A percentile compares a stretch with the other conserved stretches of the same genome.
Evolutionary conservation across 2,329 filamentous ascomycete species (phyloP).

Genomic region (Cadophora sp.): DNA sequence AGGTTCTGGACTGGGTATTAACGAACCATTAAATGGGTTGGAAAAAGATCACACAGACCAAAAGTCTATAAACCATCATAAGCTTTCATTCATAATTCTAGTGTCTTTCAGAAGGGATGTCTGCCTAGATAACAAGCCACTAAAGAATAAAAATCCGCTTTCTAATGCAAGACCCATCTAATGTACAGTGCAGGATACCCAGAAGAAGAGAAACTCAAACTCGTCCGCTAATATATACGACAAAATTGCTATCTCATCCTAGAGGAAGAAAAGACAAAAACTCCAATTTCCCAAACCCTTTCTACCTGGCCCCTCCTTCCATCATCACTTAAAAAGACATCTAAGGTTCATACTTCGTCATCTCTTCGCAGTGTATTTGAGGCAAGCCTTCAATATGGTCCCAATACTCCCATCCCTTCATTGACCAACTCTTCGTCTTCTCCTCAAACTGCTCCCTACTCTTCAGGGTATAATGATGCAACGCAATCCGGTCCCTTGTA

Average conservation of each 20-base stretch:
- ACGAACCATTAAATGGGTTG: not conserved
- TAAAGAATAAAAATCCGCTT: not conserved
- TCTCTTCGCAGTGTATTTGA: conserved; percentile 39
- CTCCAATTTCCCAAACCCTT: not conserved
- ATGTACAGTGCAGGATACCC: conserved; percentile 1
- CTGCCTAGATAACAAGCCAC: not conserved
- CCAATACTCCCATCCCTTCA: conserved; percentile 41
- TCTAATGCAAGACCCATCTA: not conserved
- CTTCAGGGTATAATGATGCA: conserved; percentile 48
- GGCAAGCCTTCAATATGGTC: conserved; percentile 40
- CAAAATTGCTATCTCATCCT: not conserved
- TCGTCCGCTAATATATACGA: conserved; percentile 6
- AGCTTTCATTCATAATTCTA: not conserved
- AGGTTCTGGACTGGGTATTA: not conserved
- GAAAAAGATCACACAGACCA: not conserved
- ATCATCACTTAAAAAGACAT: not conserved
- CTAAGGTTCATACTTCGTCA: conserved; percentile 40
- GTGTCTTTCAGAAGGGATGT: not conserved
- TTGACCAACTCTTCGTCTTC: conserved; percentile 41
- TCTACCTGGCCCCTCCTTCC: not conserved
- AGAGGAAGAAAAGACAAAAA: not conserved
- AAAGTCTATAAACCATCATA: not conserved
- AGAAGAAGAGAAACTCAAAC: not conserved
- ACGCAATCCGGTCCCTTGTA: conserved; percentile 41
- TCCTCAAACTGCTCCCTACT: conserved; percentile 45